These are phyloP conservation scores for Cucurbita pepo DNA, from an alignment of 306 rosid genomes.

Conservation along the genomic window DNA sequence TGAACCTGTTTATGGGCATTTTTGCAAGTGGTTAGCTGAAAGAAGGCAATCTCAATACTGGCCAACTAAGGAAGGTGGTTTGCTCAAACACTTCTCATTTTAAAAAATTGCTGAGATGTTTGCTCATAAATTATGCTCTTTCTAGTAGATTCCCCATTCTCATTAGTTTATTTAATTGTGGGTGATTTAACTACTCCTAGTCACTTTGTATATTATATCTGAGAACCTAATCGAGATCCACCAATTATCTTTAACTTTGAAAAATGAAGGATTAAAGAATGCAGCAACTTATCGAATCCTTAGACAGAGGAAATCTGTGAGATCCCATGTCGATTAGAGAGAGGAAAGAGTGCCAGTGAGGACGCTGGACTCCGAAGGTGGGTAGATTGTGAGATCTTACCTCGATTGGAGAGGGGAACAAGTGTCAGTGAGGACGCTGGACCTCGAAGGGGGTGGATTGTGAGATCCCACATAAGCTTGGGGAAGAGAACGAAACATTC, in stretches of 20 bases:
- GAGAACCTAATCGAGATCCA: not conserved
- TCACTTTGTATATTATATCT: not conserved
- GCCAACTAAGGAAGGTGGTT: not conserved
- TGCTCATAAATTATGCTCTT: not conserved
- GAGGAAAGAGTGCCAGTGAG: too few species aligned
- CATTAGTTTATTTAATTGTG: not conserved
- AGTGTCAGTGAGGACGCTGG: too few species aligned
- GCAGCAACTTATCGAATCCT: not conserved
- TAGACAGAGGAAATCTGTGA: not conserved
- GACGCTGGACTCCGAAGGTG: too few species aligned
- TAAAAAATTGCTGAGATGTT: not conserved
- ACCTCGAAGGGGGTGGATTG: too few species aligned
- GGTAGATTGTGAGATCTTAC: too few species aligned
- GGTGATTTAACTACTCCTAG: not conserved
- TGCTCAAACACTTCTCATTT: not conserved
- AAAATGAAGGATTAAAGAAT: not conserved
- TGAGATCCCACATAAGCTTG: too few species aligned
- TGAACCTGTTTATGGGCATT: not conserved
- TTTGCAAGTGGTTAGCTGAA: not conserved
- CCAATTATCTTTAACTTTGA: not conserved
- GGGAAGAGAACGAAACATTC: too few species aligned
- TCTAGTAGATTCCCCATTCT: constrained; percentile 2
- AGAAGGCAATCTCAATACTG: not conserved
- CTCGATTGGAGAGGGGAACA: too few species aligned
- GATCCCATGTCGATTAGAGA: too few species aligned